phyloP scores from a whole-genome alignment of 2,329 filamentous ascomycete species.

The Aspergillus sp. region DNA sequence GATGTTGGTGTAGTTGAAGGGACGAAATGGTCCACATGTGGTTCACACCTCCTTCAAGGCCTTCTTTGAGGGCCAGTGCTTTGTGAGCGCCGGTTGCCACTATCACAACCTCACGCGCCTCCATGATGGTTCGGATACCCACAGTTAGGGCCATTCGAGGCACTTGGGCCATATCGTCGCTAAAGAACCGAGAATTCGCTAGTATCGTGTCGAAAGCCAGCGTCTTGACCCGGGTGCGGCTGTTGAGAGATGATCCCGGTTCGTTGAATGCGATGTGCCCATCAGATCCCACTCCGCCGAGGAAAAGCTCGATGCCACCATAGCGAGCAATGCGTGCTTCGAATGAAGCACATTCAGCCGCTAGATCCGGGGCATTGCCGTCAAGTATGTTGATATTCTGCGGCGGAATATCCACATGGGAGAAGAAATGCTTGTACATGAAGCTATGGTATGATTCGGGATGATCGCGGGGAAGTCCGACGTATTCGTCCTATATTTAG shows the following conservation, averaged over 20 bases:
- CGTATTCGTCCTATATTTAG: slow-evolving; percentile 71
- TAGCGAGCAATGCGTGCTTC: slow-evolving; percentile 72
- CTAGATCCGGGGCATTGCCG: slow-evolving; percentile 73
- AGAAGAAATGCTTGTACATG: slow-evolving; percentile 93
- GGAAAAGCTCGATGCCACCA: slow-evolving; percentile 82
- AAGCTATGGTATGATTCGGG: slow-evolving; percentile 86
- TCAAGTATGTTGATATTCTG: slow-evolving; percentile 82
- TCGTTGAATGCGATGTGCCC: slow-evolving; percentile 92
- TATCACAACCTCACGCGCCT: slow-evolving; percentile 77
- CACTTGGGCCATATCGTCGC: slow-evolving; percentile 69
- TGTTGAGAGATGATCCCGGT: slow-evolving; percentile 74
- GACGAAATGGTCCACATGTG: slow-evolving; percentile 89
- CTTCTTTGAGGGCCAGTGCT: slow-evolving; percentile 73
- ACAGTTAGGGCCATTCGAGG: slow-evolving; percentile 82
- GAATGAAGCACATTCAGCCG: slow-evolving; percentile 75
- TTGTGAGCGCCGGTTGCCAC: slow-evolving; percentile 83
- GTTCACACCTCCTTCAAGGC: slow-evolving; percentile 78
- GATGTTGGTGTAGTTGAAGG: slow-evolving; percentile 76
- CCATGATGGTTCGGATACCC: slow-evolving; percentile 78
- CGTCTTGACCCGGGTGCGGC: slow-evolving; percentile 80
- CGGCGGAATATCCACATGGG: slow-evolving; percentile 76
- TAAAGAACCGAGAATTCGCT: slow-evolving; percentile 83
- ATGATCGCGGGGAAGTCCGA: slow-evolving; percentile 78
- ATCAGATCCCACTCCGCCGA: slow-evolving; percentile 81
- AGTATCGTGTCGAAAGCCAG: slow-evolving; percentile 83